Base-by-base conservation (phyloP, 306 rosid genomes). In the Vachellia pachyceras region DNA sequence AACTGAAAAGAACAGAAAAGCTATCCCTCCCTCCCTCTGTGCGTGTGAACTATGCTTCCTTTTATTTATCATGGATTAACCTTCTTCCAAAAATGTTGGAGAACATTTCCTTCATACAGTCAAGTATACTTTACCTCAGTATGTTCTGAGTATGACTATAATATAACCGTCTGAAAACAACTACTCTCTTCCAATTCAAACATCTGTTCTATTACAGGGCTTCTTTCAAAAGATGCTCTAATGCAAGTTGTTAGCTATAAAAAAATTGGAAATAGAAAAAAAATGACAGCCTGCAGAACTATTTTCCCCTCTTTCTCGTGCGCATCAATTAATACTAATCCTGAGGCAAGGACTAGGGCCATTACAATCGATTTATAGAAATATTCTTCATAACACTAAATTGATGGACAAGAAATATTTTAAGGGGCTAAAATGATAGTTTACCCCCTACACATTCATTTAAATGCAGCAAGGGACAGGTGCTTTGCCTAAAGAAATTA, bases 401-500 rank as follows among this genome's bases (percentile, higher is more conserved):
- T 65, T 17, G 46, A 64, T 35, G 70, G 44, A 64, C 22, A 7
- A 36, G 23, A 35, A 29, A 35, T 14, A 35, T 23, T 23, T 22
- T 22, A 57, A 22, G 35, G 14, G 15, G 3, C 33, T 57, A 22
- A 57, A 57, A 57, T 8, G 5, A 10, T 22, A 57, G 39, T 23
- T 29, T 12, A 54, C n/a, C 63, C 36, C 22, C 40, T 9, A 25
- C 49, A 42, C 66, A 36, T 73, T 50, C 57, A 37, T 50, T 0
- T n/a, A 6, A 37, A 33, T 17, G 68, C 52, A 55, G 23, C 2
- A 9, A 20, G 36, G 52, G 63, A 76, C 69, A 29, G 11, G 1
- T 41, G 45, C 76, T 36, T 64, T 17, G 18, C 61, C 72, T 42
- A 77, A 67, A 44, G 9, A 44, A 52, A 66, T 65, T 18, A 36